phyloP scores from a whole-genome alignment of 805 yeast species.

The Candida tibetensis region DNA sequence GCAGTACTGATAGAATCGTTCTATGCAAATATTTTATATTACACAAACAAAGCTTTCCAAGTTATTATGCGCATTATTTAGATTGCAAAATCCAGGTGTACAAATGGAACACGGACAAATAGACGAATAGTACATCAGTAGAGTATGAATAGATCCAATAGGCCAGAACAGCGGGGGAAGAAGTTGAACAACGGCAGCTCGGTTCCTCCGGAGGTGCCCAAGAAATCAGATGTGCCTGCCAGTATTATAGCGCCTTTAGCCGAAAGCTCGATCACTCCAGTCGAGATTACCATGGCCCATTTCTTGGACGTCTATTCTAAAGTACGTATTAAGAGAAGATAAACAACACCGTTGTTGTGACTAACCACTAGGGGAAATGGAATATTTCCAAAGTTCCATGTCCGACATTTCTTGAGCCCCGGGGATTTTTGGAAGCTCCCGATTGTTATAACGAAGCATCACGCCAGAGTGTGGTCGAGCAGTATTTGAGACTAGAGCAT shows the following conservation, averaged over 20 bases:
- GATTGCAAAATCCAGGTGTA: no score
- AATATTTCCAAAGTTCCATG: conserved; percentile 52
- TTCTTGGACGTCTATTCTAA: conserved; percentile 54
- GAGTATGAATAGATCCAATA: no score
- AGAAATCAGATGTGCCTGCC: background rate
- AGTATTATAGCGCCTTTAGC: conserved; percentile 19
- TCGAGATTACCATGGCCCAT: conserved; percentile 44
- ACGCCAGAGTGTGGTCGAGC: conserved; percentile 44
- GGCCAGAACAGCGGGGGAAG: no score
- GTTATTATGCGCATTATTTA: no score
- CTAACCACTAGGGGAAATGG: conserved; percentile 45
- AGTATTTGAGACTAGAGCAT: conserved; percentile 38
- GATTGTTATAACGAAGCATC: conserved; percentile 49
- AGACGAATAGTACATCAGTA: no score
- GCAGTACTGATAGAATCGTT: no score
- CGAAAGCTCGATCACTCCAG: conserved; percentile 18
- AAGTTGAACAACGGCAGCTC: no score
- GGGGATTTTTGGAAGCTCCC: conserved; percentile 59
- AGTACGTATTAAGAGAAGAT: conserved; percentile 18
- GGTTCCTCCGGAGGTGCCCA: no score
- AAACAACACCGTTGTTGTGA: background rate
- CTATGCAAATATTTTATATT: no score
- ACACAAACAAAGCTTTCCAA: no score
- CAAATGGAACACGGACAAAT: no score
- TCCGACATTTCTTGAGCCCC: conserved; percentile 49